These are phyloP conservation scores for Phytophthora multivora DNA, from an alignment of 352 stramenopile species.

Conservation along the genomic window DNA sequence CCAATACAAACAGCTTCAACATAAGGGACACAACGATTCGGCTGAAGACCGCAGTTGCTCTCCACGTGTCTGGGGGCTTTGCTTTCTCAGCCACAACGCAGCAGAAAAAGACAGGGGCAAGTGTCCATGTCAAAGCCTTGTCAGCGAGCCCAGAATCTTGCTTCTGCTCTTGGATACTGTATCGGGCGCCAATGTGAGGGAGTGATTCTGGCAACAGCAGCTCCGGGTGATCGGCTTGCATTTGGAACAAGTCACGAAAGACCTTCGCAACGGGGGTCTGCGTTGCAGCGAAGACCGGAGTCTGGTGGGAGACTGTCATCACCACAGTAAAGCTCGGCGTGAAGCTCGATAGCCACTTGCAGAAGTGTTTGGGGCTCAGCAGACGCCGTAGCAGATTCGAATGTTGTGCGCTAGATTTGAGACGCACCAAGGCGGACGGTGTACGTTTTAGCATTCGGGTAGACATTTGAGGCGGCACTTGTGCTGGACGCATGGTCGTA, in stretches of 20 bases:
- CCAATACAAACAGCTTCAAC: constrained; percentile 39
- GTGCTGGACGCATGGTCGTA: constrained; percentile 17
- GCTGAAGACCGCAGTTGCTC: constrained; percentile 46
- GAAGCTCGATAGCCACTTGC: constrained; percentile 17
- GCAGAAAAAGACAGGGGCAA: constrained; percentile 51
- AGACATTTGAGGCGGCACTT: neutral
- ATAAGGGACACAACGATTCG: constrained; percentile 47
- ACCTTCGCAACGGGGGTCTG: constrained; percentile 1
- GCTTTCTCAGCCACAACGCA: constrained; percentile 42
- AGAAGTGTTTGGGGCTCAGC: constrained; percentile 7
- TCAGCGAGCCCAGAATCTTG: constrained; percentile 20
- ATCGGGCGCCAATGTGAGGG: neutral
- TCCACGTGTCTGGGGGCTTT: constrained; percentile 21
- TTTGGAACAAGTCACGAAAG: neutral
- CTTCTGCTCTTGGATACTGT: constrained; percentile 2
- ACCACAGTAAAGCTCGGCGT: constrained; percentile 2
- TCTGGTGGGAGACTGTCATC: constrained; percentile 4
- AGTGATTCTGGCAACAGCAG: constrained; percentile 7
- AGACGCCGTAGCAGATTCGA: constrained; percentile 13
- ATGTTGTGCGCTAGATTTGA: constrained; percentile 12
- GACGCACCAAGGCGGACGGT: neutral
- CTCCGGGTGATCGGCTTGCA: constrained; percentile 4
- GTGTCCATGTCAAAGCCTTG: constrained; percentile 34
- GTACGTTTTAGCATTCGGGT: neutral
- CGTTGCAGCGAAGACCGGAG: neutral